These are phyloP conservation scores for Lyophyllum semitale DNA, from an alignment of 768 basidiomycete genomes.

Conservation along the genomic window DNA sequence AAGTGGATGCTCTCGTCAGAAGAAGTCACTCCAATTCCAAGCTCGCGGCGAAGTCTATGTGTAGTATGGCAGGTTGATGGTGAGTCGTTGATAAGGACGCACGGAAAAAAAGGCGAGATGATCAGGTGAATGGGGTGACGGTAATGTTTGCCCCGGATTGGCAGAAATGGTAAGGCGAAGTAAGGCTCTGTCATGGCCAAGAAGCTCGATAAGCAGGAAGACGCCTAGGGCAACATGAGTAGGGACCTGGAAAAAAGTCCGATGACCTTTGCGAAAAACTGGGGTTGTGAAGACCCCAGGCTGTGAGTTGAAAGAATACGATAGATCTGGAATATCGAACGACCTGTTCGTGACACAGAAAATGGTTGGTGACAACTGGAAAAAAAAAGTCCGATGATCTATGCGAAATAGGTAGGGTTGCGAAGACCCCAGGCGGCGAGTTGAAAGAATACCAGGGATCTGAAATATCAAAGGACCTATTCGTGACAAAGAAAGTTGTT, in stretches of 20 bases:
- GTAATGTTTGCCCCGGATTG: neutral
- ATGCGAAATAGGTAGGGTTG: neutral
- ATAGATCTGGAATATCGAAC: neutral
- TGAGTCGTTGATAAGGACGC: neutral
- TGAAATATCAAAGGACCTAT: neutral
- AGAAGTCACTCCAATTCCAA: neutral
- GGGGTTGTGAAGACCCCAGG: neutral
- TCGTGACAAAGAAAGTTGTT: neutral
- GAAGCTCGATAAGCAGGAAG: neutral
- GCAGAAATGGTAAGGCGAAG: neutral
- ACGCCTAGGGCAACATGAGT: neutral
- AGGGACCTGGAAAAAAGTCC: neutral
- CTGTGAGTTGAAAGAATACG: neutral
- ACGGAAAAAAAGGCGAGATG: neutral
- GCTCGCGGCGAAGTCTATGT: neutral
- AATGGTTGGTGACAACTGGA: neutral
- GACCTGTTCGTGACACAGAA: neutral
- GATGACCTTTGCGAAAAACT: neutral
- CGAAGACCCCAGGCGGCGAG: neutral
- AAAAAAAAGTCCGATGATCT: neutral
- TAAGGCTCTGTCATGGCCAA: neutral
- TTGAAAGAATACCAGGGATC: neutral
- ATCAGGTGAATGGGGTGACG: neutral
- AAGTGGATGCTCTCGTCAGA: neutral
- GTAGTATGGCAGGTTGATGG: neutral